Base-by-base conservation (phyloP, 139 green algal species). In the Chlamydomonas schloesseri region DNA sequence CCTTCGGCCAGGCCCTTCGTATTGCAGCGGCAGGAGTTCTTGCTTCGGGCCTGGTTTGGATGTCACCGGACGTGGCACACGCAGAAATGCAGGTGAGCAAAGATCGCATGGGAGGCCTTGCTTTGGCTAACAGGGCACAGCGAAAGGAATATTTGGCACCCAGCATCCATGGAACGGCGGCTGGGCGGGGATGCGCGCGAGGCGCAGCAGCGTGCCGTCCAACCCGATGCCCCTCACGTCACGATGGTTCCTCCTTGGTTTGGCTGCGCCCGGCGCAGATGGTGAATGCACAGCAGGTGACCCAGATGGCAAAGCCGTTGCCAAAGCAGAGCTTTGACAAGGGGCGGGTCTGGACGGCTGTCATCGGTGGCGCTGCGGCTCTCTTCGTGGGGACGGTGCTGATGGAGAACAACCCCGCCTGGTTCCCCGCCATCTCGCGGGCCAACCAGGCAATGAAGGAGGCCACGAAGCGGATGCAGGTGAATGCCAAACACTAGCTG, bases 341-440 rank as follows among this genome's bases (percentile, higher is more conserved):
- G 89, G 73, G 79, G 0, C 89, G 91, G 34, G 81, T 97, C 17
- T 97, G 95, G 94, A 67, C 91, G 11, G 55, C 96, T 4, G 93
- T 96, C 68, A 86, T 96, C 9, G 88, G 94, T 15, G 92, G 94
- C 15, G 95, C 94, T 2, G 91, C 88, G 0, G 83, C 81, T 5
- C 78, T 98, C 6, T 98, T 97, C 75, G 87, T 82, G 13, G n/a
- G 62, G 11, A 95, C 94, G 28, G 53, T 98, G 23, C 42, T 94
- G 47, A 71, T 92, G 28, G 95, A 98, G 69, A 97, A 96, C 81
- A 96, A 96, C 21, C 77, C 83, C 2, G 53, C 33, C 2, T 92
- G 90, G 71, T 98, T 98, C 73, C 95, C 95, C 9, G 95, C 95
- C 34, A 97, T 98, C 71, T 74, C 79, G 17, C 89, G 91, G 29